Conservation (phyloP, 164 flowering plant species). For the Piper longum region DNA sequence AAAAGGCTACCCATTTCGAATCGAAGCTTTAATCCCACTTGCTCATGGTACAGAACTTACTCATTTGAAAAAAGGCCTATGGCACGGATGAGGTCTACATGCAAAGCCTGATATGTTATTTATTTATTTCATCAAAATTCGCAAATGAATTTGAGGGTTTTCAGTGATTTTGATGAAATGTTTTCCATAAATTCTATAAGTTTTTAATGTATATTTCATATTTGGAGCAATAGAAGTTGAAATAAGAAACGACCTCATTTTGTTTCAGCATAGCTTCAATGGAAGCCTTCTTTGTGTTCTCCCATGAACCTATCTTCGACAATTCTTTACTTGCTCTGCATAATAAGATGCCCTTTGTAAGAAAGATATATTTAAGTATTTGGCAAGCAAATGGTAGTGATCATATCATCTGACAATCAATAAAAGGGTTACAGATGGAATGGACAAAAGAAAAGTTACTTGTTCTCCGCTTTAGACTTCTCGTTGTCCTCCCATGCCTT, state of each 20-base stretch:
- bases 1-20: no score
- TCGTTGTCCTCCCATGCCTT: constrained; percentile 95
- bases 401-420: neutral
- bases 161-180: no score
- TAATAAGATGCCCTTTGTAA: neutral
- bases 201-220: neutral
- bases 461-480: constrained; percentile 71
- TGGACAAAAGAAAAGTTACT: constrained; percentile 21
- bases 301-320: constrained; percentile 52
- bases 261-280: constrained; percentile 51
- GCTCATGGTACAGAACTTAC: no score
- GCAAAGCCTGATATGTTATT: no score
- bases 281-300: constrained; percentile 53
- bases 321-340: constrained; percentile 59
- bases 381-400: neutral
- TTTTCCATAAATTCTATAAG: no score
- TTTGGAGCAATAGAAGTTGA: neutral
- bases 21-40: no score
- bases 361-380: neutral
- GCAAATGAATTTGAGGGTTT: no score
- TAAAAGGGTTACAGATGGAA: neutral
- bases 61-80: no score
- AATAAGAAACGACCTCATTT: constrained; percentile 38
- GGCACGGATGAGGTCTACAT: no score
- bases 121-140: no score